phyloP scores from a whole-genome alignment of 225 moss, liverwort and hornwort species.

The Sphagnum tenellum region DNA sequence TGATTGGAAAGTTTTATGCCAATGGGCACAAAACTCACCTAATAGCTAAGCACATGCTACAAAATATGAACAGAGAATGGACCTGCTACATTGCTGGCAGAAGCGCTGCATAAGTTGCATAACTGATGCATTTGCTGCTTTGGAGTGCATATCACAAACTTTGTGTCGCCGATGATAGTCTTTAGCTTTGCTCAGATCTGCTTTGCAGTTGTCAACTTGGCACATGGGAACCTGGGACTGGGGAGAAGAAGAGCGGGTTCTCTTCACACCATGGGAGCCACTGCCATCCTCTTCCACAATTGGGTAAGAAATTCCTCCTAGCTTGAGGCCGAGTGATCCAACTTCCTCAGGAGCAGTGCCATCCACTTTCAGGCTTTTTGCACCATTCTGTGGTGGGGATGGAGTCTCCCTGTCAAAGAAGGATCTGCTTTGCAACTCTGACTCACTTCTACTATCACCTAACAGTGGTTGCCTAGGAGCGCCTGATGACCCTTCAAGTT shows the following conservation, averaged over 20 bases:
- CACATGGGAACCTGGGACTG: slow-evolving; percentile 64
- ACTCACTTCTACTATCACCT: slow-evolving; percentile 43
- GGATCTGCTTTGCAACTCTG: slow-evolving; percentile 25
- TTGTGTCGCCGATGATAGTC: slow-evolving; percentile 98
- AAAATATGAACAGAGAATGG: too few relatives aligned
- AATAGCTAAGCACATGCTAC: too few relatives aligned
- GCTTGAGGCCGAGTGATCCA: slow-evolving; percentile 56
- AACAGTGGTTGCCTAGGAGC: slow-evolving; percentile 17
- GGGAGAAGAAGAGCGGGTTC: slow-evolving; percentile 77
- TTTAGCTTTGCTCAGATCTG: slow-evolving; percentile 78
- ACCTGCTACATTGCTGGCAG: slow-evolving; percentile 98
- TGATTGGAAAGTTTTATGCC: too few relatives aligned
- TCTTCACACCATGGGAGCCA: slow-evolving; percentile 48
- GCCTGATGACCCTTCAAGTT: slow-evolving; percentile 31
- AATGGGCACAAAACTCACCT: too few relatives aligned
- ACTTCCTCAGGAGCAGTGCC: slow-evolving; percentile 80
- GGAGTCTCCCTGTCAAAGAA: slow-evolving; percentile 33
- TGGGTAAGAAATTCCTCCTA: slow-evolving; percentile 67
- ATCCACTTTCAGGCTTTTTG: slow-evolving; percentile 46
- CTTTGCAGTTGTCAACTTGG: slow-evolving; percentile 83
- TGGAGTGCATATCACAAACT: slow-evolving; percentile 87
- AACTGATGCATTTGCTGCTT: slow-evolving; percentile 67
- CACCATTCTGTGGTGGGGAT: slow-evolving; percentile 40
- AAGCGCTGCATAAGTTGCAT: slow-evolving; percentile 76
- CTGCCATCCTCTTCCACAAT: slow-evolving; percentile 49